Evolutionary conservation across 768 basidiomycete genomes (phyloP).

Genomic region (Lyophyllum atratum): DNA sequence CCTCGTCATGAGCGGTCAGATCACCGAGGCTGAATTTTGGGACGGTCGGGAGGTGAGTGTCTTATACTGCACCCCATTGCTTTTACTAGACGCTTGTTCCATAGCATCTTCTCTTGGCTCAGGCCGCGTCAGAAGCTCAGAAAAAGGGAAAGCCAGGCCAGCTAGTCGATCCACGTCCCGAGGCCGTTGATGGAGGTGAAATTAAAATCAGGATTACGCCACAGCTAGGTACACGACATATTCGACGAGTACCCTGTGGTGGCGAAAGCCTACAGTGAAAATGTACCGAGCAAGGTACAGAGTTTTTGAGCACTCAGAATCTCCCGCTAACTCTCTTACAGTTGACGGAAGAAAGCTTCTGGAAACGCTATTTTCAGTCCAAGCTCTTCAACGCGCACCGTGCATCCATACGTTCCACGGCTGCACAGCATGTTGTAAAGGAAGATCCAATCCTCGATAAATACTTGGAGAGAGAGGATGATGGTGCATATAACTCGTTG

Average conservation of each 20-base stretch:
- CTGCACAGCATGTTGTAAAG: conserved; percentile 80
- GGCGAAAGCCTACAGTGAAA: conserved; percentile 87
- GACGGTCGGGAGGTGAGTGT: conserved; percentile 83
- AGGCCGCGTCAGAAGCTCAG: conserved; percentile 73
- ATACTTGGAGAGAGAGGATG: conserved; percentile 95
- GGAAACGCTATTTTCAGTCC: conserved; percentile 96
- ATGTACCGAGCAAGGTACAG: conserved; percentile 82
- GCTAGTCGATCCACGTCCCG: conserved; percentile 86
- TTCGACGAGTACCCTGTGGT: conserved; percentile 98
- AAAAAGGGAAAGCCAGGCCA: conserved; percentile 83
- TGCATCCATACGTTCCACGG: conserved; percentile 87
- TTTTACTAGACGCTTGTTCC: conserved; percentile 16
- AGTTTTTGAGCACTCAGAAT: conserved; percentile 10
- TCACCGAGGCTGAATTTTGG: conserved; percentile 97
- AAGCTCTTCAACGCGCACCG: conserved; percentile 95
- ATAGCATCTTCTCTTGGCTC: conserved; percentile 76
- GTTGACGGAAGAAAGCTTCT: conserved; percentile 92
- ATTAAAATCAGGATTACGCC: conserved; percentile 89
- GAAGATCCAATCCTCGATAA: conserved; percentile 94
- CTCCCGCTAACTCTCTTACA: conserved; percentile 30
- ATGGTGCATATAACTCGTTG: conserved; percentile 55
- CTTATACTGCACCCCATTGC: conserved; percentile 11
- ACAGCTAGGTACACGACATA: conserved; percentile 90
- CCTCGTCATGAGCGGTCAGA: conserved; percentile 81
- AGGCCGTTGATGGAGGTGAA: conserved; percentile 82